These are phyloP conservation scores for Ustilago tritici DNA, from an alignment of 1,284 basidiomycete species.

Conservation along the genomic window DNA sequence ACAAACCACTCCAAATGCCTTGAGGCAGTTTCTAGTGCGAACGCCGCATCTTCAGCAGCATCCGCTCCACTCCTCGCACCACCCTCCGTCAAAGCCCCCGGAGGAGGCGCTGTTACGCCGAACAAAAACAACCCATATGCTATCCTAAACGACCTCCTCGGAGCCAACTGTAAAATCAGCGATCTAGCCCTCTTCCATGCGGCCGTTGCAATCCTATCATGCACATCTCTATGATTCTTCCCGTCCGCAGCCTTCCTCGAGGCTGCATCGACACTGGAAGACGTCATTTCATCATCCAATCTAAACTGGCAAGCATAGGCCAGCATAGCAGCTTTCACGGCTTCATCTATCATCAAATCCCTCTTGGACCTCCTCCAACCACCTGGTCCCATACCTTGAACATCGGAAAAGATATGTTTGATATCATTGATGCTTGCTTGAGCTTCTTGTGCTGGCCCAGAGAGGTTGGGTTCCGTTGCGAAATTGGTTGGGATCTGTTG, in stretches of 20 bases:
- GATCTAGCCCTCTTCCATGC: slow-evolving; percentile 51
- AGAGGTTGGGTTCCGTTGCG: slow-evolving; percentile 1
- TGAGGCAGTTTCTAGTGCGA: slow-evolving; percentile 50
- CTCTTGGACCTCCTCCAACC: slow-evolving; percentile 48
- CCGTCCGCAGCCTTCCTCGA: slow-evolving; percentile 34
- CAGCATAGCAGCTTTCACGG: slow-evolving; percentile 53
- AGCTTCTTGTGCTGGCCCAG: slow-evolving; percentile 29
- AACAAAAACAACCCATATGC: slow-evolving; percentile 52
- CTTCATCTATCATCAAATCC: slow-evolving; percentile 51
- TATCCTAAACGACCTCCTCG: slow-evolving; percentile 38
- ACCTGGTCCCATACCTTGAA: slow-evolving; percentile 42
- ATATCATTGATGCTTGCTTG: slow-evolving; percentile 40
- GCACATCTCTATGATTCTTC: slow-evolving; percentile 43
- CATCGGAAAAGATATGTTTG: slow-evolving; percentile 28
- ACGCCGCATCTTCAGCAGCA: slow-evolving; percentile 51
- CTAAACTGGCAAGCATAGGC: slow-evolving; percentile 55
- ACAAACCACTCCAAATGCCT: slow-evolving; percentile 53
- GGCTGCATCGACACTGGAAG: slow-evolving; percentile 24
- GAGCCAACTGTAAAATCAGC: slow-evolving; percentile 48
- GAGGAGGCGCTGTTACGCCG: slow-evolving; percentile 48
- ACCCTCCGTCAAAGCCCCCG: slow-evolving; percentile 42
- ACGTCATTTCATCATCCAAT: slow-evolving; percentile 48
- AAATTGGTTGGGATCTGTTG: slow-evolving; percentile 9
- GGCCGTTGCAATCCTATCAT: slow-evolving; percentile 50
- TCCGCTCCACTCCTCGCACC: slow-evolving; percentile 38